Evolutionary conservation across 2,329 filamentous ascomycete genomes (phyloP).

Genomic region (Colletotrichum shisoi): DNA sequence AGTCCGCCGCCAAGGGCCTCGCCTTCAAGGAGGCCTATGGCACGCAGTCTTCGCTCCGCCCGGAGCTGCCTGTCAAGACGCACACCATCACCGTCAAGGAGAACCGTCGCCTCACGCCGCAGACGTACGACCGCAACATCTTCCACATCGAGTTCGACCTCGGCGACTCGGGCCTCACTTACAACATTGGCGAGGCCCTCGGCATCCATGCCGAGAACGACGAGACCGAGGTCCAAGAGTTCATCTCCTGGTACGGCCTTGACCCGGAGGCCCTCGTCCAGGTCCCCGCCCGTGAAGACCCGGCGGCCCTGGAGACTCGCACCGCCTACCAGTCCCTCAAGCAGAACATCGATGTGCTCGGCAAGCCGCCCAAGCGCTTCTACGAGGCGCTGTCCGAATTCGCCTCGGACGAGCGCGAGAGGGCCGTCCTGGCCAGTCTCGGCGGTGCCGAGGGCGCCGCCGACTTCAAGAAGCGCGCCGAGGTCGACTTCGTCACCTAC

Average conservation of each 20-base stretch:
- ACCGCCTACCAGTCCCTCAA: conserved; percentile 91
- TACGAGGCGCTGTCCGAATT: conserved; percentile 92
- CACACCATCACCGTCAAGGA: conserved; percentile 90
- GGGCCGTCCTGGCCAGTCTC: conserved; percentile 78
- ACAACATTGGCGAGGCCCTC: conserved; percentile 96
- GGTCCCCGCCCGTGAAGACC: conserved; percentile 83
- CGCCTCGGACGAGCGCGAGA: conserved; percentile 82
- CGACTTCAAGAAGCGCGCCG: conserved; percentile 90
- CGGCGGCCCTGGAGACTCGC: conserved; percentile 78
- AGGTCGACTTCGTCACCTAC: conserved; percentile 90
- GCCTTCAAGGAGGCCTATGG: conserved; percentile 94
- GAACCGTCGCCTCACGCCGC: conserved; percentile 89
- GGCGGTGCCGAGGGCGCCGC: conserved; percentile 80
- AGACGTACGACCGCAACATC: conserved; percentile 94
- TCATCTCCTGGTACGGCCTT: conserved; percentile 90
- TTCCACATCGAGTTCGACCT: conserved; percentile 99
- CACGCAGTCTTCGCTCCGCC: conserved; percentile 76
- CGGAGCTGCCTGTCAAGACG: conserved; percentile 86
- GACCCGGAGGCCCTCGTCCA: conserved; percentile 86
- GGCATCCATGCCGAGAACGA: conserved; percentile 97
- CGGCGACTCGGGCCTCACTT: conserved; percentile 86
- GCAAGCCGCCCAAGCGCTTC: conserved; percentile 95
- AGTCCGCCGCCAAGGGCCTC: conserved; percentile 84
- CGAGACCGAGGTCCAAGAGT: conserved; percentile 76
- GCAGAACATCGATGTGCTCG: conserved; percentile 96